Evolutionary conservation across 1,139 yeast species (phyloP).

Genomic region (Kodamaea fungicola): DNA sequence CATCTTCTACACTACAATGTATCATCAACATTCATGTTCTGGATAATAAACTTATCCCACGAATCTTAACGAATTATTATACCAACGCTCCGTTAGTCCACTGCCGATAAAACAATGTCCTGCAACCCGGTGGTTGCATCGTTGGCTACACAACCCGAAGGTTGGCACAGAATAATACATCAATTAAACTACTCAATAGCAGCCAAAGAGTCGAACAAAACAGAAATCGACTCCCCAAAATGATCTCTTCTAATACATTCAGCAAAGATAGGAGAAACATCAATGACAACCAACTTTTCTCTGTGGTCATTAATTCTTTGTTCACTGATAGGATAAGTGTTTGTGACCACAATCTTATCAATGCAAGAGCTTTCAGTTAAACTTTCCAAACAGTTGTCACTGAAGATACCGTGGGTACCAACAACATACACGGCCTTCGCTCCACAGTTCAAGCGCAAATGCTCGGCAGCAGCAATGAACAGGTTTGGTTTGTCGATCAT

Average conservation of each 20-base stretch:
- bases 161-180: background rate
- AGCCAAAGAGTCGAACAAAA: slow-evolving; percentile 81
- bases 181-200: slow-evolving; percentile 44
- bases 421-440: slow-evolving; percentile 87
- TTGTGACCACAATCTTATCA: slow-evolving; percentile 88
- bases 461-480: slow-evolving; percentile 97
- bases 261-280: slow-evolving; percentile 91
- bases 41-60: too few species aligned
- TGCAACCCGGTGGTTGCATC: slow-evolving; percentile 62
- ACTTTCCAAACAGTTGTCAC: slow-evolving; percentile 78
- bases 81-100: slow-evolving; percentile 70
- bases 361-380: slow-evolving; percentile 77
- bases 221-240: slow-evolving; percentile 94
- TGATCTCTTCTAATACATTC: slow-evolving; percentile 99
- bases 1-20: too few species aligned
- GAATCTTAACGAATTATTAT: slow-evolving; percentile 11
- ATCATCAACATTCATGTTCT: too few species aligned
- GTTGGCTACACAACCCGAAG: slow-evolving; percentile 30
- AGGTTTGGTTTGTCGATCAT: slow-evolving; percentile 95
- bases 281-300: slow-evolving; percentile 76
- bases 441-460: slow-evolving; percentile 89
- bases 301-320: slow-evolving; percentile 53
- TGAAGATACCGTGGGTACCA: slow-evolving; percentile 94
- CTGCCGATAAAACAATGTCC: slow-evolving; percentile 39
- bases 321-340: slow-evolving; percentile 84